A percentile compares a stretch with the other conserved stretches of the same genome.
Conservation (phyloP, 345 rosid genomes). For the Pelargonium nanum region DNA sequence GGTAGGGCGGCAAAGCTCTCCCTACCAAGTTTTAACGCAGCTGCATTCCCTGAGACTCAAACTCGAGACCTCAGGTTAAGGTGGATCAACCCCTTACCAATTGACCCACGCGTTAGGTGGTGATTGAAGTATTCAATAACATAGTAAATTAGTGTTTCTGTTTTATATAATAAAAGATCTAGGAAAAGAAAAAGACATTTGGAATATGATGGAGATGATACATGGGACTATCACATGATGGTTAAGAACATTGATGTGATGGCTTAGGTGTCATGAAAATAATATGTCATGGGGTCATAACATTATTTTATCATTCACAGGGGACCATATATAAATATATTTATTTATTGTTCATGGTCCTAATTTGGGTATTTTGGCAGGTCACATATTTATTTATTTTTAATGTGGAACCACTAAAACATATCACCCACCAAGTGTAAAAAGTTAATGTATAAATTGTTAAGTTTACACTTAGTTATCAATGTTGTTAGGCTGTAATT, state of each 20-base stretch:
- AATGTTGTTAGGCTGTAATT: too few species aligned
- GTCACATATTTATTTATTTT: too few species aligned
- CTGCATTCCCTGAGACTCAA: too few species aligned
- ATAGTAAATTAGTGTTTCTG: too few species aligned
- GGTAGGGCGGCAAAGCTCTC: too few species aligned
- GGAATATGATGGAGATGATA: conserved; percentile 27
- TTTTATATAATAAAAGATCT: too few species aligned
- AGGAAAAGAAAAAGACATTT: background rate
- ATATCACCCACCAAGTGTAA: background rate
- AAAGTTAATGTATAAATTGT: background rate
- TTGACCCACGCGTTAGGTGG: too few species aligned
- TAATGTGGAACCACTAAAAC: background rate
- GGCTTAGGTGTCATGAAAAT: conserved; percentile 31
- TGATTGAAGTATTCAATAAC: too few species aligned
- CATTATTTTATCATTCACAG: conserved; percentile 5
- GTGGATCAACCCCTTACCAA: too few species aligned
- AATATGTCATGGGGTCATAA: conserved; percentile 11
- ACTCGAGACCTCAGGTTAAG: too few species aligned
- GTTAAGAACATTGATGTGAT: conserved; percentile 19
- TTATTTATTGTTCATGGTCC: conserved; percentile 7
- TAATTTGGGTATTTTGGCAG: background rate
- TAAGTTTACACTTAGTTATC: too few species aligned
- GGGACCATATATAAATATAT: conserved; percentile 24
- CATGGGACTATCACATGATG: conserved; percentile 25
- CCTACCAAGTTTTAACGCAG: too few species aligned